These are phyloP conservation scores for Barnettozyma salicaria DNA, from an alignment of 805 yeast species.

Conservation along the genomic window DNA sequence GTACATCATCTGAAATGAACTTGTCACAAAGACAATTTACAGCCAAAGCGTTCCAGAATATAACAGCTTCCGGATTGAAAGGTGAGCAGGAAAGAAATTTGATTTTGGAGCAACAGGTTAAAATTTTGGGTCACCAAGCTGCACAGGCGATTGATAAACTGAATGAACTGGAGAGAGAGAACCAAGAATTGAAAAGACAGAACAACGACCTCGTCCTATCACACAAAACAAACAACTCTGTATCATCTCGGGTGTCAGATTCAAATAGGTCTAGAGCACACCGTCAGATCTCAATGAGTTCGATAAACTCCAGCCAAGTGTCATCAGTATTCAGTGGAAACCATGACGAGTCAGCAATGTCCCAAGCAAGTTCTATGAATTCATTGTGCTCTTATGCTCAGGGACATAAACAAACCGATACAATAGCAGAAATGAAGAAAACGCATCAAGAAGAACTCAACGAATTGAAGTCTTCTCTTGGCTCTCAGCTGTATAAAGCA, in stretches of 20 bases:
- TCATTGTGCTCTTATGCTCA: conserved; percentile 12
- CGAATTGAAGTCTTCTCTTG: conserved; percentile 2
- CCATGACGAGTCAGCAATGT: conserved; percentile 9
- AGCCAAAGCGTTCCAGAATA: conserved; percentile 3
- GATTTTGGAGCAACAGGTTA: conserved; percentile 25
- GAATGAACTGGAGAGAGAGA: conserved; percentile 20
- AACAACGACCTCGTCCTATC: conserved; percentile 16
- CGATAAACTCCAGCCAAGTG: conserved; percentile 3
- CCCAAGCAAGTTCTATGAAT: conserved; percentile 19
- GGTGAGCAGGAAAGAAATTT: conserved; percentile 26
- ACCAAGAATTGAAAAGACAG: conserved; percentile 16
- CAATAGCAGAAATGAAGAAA: conserved; percentile 6
- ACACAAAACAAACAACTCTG: no score
- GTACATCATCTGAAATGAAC: conserved; percentile 12
- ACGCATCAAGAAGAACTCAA: conserved; percentile 14
- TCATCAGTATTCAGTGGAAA: conserved; percentile 9
- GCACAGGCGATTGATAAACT: conserved; percentile 23
- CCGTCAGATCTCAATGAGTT: conserved; percentile 7
- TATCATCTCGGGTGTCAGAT: no score
- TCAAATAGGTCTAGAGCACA: no score
- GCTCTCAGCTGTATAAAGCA: conserved; percentile 5
- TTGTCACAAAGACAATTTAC: conserved; percentile 6
- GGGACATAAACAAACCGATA: conserved; percentile 1
- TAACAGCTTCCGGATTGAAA: conserved; percentile 17
- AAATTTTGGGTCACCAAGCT: conserved; percentile 24